Conservation (phyloP, 192 early-diverging fungal genomes). For the Entomortierella lignicola region DNA sequence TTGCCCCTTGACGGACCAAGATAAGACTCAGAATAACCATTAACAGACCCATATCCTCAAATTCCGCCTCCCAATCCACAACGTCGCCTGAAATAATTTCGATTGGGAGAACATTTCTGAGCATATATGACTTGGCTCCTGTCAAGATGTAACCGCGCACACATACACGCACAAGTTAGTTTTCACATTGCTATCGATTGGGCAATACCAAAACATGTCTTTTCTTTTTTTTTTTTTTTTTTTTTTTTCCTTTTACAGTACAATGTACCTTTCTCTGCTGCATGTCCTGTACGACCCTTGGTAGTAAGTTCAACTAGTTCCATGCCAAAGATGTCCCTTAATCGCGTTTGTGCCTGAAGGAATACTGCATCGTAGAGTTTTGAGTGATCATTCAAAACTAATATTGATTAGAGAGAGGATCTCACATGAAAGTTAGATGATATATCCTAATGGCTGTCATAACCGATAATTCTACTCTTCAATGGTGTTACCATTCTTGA, state of each 20-base stretch:
- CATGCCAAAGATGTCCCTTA: conserved; percentile 72
- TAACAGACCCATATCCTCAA: conserved; percentile 62
- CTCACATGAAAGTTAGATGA: background rate
- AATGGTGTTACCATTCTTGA: conserved; percentile 65
- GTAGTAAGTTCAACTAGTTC: conserved; percentile 66
- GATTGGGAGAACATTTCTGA: conserved; percentile 56
- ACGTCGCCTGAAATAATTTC: conserved; percentile 37
- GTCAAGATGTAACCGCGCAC: background rate
- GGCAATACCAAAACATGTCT: conserved; percentile 4
- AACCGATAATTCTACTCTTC: too few species aligned
- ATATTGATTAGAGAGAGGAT: background rate
- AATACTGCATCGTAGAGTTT: conserved; percentile 61
- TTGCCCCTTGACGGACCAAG: conserved; percentile 61
- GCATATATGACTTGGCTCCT: conserved; percentile 55
- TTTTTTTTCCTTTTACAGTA: too few species aligned
- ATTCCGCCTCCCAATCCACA: conserved; percentile 54
- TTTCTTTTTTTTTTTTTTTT: too few species aligned
- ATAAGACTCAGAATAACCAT: conserved; percentile 70
- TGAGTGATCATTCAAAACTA: conserved; percentile 64
- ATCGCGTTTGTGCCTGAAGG: conserved; percentile 56
- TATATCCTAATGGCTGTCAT: too few species aligned
- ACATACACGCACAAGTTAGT: too few species aligned
- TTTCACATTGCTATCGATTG: background rate
- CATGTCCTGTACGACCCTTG: conserved; percentile 35
- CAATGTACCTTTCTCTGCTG: conserved; percentile 33